Base-by-base conservation (phyloP, 257 asterid species). In the Scutellaria minor region DNA sequence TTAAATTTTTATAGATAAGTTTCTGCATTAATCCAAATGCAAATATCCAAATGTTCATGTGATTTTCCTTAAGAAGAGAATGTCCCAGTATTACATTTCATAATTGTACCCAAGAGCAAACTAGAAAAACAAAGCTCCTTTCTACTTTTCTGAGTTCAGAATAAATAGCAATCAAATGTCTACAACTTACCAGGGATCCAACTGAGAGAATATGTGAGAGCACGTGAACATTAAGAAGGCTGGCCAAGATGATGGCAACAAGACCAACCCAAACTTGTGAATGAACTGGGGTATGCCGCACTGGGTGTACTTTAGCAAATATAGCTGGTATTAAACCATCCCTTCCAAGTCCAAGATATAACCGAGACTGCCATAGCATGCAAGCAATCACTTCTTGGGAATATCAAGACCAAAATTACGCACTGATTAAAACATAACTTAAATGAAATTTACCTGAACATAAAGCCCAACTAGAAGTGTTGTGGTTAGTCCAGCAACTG, bases 401-500 rank as follows among this genome's bases (percentile, higher is more conserved):
- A 80, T 5, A 15, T 51, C 37, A 68, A 42, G 52, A 24, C 57
- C 41, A 56, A 50, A 59, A 31, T 31, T 65, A 62, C 65, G 68
- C n/a, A 46, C 69, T 13, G 10, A 45, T 51, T 27, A 59, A 55
- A 64, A 62, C 41, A 58, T 41, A 73, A 52, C 31, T 24, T 22
- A 48, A 70, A 61, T 37, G 58, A 79, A 54, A 71, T 57, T 79
- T 73, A 88, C 99, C 97, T 94, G 97, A 70, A 91, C 99, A 13
- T 94, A 91, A 77, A 94, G 99, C 77, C 99, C 99, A 64, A 94
- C 97, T 78, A 94, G 75, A 80, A 91, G 99, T 63, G 95, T 89
- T 24, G 99, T 94, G 35, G 97, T 85, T 39, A 94, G 93, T 79
- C 99, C 97, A 74, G 97, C 97, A 75, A 94, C 91, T 47, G 97